Percentiles rank a stretch among this genome's conserved stretches.
Conservation (phyloP, 352 stramenopile species). For the Phytopythium oedochilum region DNA sequence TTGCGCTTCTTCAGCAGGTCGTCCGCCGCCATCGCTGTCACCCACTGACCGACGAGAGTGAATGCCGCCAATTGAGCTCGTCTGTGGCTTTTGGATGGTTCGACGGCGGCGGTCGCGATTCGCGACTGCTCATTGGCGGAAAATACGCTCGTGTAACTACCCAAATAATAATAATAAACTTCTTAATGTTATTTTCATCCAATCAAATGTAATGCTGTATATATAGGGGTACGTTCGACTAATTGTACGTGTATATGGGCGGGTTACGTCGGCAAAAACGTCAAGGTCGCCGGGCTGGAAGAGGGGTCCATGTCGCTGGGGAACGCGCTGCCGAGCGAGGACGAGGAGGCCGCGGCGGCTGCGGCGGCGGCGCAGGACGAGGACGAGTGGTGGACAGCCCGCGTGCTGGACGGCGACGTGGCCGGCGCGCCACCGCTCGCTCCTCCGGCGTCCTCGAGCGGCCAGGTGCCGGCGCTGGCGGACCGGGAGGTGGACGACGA, state of each 20-base stretch:
- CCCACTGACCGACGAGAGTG: background rate
- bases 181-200: background rate
- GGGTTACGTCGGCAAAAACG: background rate
- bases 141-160: constrained; percentile 6
- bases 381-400: constrained; percentile 33
- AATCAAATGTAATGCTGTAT: background rate
- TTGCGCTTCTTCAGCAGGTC: constrained; percentile 55
- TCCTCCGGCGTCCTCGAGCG: constrained; percentile 20
- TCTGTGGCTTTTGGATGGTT: background rate
- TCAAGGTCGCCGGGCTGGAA: too few relatives aligned
- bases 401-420: constrained; percentile 18
- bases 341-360: constrained; percentile 9
- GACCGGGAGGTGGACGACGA: constrained; percentile 4
- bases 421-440: constrained; percentile 7
- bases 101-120: background rate
- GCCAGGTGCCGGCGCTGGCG: constrained; percentile 11
- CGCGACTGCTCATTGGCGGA: constrained; percentile 28
- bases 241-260: too few relatives aligned
- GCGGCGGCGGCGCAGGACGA: constrained; percentile 37
- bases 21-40: constrained; percentile 43
- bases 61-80: background rate
- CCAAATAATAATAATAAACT: too few relatives aligned
- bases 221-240: background rate
- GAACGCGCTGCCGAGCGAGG: constrained; percentile 11
- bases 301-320: constrained; percentile 51